Evolutionary conservation across 306 rosid species (phyloP).

Genomic region (Urtica urens): DNA sequence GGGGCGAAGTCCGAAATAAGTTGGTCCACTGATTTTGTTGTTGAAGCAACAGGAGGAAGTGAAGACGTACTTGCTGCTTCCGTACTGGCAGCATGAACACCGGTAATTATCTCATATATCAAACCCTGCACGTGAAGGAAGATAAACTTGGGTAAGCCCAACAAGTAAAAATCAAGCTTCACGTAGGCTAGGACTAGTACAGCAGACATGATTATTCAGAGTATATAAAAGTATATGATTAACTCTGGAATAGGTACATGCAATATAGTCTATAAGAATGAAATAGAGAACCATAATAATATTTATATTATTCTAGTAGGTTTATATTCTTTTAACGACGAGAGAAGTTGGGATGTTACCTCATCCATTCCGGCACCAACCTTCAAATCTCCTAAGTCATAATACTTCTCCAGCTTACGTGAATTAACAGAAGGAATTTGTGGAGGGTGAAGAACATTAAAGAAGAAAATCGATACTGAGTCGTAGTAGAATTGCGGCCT

Average conservation of each 20-base stretch:
- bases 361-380: slow-evolving; percentile 50
- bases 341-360: slow-evolving; percentile 38
- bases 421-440: slow-evolving; percentile 35
- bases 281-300: too few species aligned
- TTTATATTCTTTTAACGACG: too few species aligned
- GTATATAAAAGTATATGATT: too few species aligned
- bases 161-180: too few species aligned
- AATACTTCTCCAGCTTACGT: slow-evolving; percentile 60
- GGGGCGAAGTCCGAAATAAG: slow-evolving; percentile 49
- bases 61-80: slow-evolving; percentile 81
- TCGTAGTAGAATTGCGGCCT: slow-evolving; percentile 90
- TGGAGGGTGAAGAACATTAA: slow-evolving; percentile 81
- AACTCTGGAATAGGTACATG: too few species aligned
- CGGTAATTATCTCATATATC: slow-evolving; percentile 53
- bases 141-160: slow-evolving; percentile 5
- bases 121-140: slow-evolving; percentile 39
- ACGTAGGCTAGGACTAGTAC: too few species aligned
- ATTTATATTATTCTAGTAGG: too few species aligned
- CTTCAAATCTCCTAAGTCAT: slow-evolving; percentile 59
- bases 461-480: slow-evolving; percentile 83
- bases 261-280: too few species aligned
- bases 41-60: slow-evolving; percentile 39
- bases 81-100: slow-evolving; percentile 41
- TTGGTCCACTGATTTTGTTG: slow-evolving; percentile 35
- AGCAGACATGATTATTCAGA: too few species aligned